A percentile compares a stretch with the other conserved stretches of the same genome.
phyloP scores from a whole-genome alignment of 164 flowering plant species.

The Warburgia ugandensis region DNA sequence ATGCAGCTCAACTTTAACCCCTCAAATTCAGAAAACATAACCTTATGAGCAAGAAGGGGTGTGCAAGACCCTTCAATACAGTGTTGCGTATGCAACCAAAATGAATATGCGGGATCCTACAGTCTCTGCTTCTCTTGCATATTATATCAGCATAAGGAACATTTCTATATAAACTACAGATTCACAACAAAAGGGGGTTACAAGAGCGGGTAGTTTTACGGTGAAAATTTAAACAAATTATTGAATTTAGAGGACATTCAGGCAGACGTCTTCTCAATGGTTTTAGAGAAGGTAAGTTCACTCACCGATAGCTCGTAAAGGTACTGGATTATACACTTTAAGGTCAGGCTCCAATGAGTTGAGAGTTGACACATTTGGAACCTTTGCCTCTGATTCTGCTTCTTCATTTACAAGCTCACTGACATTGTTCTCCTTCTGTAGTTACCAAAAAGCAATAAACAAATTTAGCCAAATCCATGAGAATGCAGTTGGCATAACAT shows the following conservation, averaged over 20 bases:
- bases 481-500: neutral
- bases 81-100: no score
- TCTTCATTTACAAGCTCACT: conserved; percentile 33
- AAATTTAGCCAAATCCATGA: neutral
- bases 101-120: no score
- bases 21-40: no score
- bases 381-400: conserved; percentile 33
- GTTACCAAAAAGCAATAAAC: neutral
- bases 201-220: no score
- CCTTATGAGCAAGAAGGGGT: no score
- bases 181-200: neutral
- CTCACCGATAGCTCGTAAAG: conserved; percentile 46
- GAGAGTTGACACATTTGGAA: conserved; percentile 21
- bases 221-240: no score
- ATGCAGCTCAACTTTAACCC: no score
- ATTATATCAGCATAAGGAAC: no score
- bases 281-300: neutral
- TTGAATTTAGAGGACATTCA: no score
- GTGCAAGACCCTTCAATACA: no score
- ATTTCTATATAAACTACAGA: neutral
- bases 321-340: conserved; percentile 24
- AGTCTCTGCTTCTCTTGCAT: neutral
- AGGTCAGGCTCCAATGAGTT: conserved; percentile 17
- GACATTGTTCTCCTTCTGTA: conserved; percentile 38
- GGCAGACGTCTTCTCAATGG: neutral